phyloP scores from a whole-genome alignment of 208 protist genomes.

The Perkinsela sp. region DNA sequence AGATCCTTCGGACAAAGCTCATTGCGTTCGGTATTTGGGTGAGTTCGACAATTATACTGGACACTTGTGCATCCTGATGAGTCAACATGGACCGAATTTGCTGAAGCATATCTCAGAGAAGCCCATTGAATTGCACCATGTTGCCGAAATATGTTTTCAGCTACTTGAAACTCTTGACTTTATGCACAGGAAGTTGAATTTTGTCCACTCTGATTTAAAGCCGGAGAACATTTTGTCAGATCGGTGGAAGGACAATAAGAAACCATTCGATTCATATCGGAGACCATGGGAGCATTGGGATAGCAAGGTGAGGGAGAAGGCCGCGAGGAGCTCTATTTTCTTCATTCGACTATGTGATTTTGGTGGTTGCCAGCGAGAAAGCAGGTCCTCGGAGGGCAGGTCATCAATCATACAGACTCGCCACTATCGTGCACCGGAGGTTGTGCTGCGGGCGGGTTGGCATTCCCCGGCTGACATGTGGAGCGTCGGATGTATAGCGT shows the following conservation, averaged over 20 bases:
- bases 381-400: background rate
- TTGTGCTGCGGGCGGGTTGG: slow-evolving; percentile 51
- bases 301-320: background rate
- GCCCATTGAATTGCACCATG: slow-evolving; percentile 21
- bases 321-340: background rate
- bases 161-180: slow-evolving; percentile 33
- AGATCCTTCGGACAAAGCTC: slow-evolving; percentile 23
- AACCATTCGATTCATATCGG: background rate
- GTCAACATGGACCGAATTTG: slow-evolving; percentile 26
- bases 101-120: slow-evolving; percentile 31
- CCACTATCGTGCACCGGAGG: slow-evolving; percentile 64
- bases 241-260: background rate
- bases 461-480: slow-evolving; percentile 71
- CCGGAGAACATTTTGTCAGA: slow-evolving; percentile 72
- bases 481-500: slow-evolving; percentile 66
- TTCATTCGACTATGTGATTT: slow-evolving; percentile 7
- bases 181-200: slow-evolving; percentile 38
- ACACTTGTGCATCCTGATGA: slow-evolving; percentile 42
- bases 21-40: slow-evolving; percentile 29
- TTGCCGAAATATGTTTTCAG: slow-evolving; percentile 31
- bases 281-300: background rate
- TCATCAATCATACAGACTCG: slow-evolving; percentile 40
- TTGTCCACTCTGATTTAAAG: slow-evolving; percentile 86
- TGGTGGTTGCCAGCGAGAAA: slow-evolving; percentile 5
- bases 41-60: slow-evolving; percentile 27